phyloP scores from a whole-genome alignment of 345 rosid species.

The Arabidopsis arenosa region DNA sequence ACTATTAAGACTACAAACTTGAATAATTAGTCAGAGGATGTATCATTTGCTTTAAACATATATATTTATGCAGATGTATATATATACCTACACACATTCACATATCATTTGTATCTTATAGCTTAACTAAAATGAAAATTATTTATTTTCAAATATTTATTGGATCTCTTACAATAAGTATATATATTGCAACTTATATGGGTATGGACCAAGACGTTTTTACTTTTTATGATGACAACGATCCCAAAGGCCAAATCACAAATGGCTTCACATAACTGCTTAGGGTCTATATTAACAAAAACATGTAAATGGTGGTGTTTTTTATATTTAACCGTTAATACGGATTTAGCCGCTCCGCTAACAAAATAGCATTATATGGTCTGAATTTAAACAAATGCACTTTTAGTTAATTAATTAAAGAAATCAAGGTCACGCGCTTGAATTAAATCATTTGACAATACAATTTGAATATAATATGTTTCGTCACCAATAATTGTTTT shows the following conservation, averaged over 20 bases:
- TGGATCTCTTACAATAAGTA: not conserved
- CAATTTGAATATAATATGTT: not conserved
- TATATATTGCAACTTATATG: not conserved
- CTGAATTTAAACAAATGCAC: too few relatives aligned
- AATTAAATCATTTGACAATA: constrained; percentile 7
- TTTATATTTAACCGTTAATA: not conserved
- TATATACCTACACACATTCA: not conserved
- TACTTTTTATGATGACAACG: not conserved
- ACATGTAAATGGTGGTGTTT: not conserved
- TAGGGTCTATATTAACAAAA: not conserved
- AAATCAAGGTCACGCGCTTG: not conserved
- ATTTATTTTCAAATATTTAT: not conserved
- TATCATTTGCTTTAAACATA: constrained; percentile 4
- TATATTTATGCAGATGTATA: not conserved
- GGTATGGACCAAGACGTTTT: not conserved
- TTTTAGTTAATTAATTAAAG: not conserved
- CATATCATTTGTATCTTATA: not conserved
- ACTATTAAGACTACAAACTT: not conserved
- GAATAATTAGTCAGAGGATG: constrained; percentile 5
- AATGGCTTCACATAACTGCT: not conserved
- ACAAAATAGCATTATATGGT: too few relatives aligned
- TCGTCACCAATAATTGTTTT: constrained; percentile 3
- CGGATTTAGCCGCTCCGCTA: too few relatives aligned
- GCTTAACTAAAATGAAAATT: not conserved
- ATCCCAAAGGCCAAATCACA: not conserved